Conservation (phyloP, 805 yeast genomes). For the Schwanniomyces polymorphus region DNA sequence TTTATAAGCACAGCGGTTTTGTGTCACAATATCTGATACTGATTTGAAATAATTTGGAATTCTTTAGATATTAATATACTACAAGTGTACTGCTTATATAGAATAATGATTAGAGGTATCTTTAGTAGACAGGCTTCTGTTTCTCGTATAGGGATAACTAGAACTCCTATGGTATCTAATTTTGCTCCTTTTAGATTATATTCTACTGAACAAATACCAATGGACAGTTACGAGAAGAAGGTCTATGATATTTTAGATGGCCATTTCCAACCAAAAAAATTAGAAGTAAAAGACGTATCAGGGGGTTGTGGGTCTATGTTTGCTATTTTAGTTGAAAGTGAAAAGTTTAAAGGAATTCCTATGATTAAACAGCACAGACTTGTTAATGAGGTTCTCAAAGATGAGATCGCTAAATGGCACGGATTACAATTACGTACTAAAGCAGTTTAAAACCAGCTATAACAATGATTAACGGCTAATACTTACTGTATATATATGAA, state of each 20-base stretch:
- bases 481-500: background rate
- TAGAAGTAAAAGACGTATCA: slow-evolving; percentile 78
- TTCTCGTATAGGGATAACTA: background rate
- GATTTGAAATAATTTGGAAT: background rate
- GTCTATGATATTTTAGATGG: slow-evolving; percentile 55
- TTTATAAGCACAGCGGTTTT: background rate
- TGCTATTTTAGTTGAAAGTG: slow-evolving; percentile 75
- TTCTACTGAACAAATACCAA: slow-evolving; percentile 14
- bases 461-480: background rate
- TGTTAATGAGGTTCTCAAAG: slow-evolving; percentile 78
- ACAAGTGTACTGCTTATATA: too few species aligned
- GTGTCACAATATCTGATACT: background rate
- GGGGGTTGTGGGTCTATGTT: slow-evolving; percentile 99
- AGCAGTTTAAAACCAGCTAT: slow-evolving; percentile 24
- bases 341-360: slow-evolving; percentile 71
- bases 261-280: slow-evolving; percentile 57
- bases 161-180: background rate
- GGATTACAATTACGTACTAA: slow-evolving; percentile 86
- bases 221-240: slow-evolving; percentile 64
- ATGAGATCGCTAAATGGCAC: slow-evolving; percentile 91
- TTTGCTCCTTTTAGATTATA: background rate
- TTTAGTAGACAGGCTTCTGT: background rate
- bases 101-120: background rate
- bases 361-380: slow-evolving; percentile 91
- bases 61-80: background rate